Conservation (phyloP, 2,329 filamentous ascomycete species). For the Rhinocladiella similis region DNA sequence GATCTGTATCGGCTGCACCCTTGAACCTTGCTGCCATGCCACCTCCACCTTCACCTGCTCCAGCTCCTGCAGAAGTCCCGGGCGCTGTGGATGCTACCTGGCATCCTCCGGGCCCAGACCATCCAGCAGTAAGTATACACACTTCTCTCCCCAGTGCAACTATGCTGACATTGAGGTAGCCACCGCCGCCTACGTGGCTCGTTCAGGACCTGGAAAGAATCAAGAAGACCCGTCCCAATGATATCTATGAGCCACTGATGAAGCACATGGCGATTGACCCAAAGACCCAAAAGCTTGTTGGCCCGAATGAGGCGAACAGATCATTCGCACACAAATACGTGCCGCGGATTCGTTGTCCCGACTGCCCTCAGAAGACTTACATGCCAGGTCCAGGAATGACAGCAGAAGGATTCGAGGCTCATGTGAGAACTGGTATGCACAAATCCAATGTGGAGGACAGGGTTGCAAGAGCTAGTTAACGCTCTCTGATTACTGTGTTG, state of each 20-base stretch:
- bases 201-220: constrained; percentile 70
- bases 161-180: constrained; percentile 51
- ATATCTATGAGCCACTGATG: constrained; percentile 88
- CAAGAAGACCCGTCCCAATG: constrained; percentile 69
- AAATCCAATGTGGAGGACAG: constrained; percentile 66
- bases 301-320: constrained; percentile 52
- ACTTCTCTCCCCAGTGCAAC: not conserved
- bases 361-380: constrained; percentile 92
- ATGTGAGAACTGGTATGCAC: constrained; percentile 82
- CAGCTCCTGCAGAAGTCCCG: constrained; percentile 39
- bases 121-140: constrained; percentile 43
- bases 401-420: constrained; percentile 88
- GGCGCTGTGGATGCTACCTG: constrained; percentile 47
- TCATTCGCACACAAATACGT: constrained; percentile 77
- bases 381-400: constrained; percentile 83
- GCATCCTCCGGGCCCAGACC: constrained; percentile 43
- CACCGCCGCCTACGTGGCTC: constrained; percentile 86
- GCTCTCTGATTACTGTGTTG: not conserved
- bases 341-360: constrained; percentile 84
- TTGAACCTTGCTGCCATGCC: constrained; percentile 49
- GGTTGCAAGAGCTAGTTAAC: constrained; percentile 33
- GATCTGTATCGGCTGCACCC: constrained; percentile 39
- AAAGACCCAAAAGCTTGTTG: constrained; percentile 65
- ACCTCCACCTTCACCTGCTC: constrained; percentile 43
- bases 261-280: constrained; percentile 80